These are phyloP conservation scores for Gnomoniopsis smithogilvyi DNA, from an alignment of 2,329 filamentous ascomycete species.

Conservation along the genomic window DNA sequence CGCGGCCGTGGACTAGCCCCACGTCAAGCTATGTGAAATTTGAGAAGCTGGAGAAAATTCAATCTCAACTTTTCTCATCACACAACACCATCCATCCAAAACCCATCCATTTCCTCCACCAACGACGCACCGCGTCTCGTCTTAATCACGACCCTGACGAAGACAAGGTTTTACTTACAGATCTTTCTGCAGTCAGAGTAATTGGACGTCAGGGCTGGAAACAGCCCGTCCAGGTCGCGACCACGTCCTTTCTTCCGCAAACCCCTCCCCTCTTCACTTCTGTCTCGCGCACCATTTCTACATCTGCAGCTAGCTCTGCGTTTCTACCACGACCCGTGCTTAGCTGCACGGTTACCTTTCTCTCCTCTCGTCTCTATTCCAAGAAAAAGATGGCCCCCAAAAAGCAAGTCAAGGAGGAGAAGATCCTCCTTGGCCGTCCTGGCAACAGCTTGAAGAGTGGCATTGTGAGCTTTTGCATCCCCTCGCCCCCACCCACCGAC, in stretches of 20 bases:
- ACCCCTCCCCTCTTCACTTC: constrained; percentile 49
- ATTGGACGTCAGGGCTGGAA: constrained; percentile 35
- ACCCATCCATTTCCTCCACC: not conserved
- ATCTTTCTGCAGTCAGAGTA: constrained; percentile 5
- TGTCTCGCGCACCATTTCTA: constrained; percentile 44
- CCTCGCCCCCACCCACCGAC: constrained; percentile 19
- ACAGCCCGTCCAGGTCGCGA: constrained; percentile 36
- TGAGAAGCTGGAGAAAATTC: too few species aligned
- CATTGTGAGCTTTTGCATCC: constrained; percentile 64
- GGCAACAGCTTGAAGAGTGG: constrained; percentile 99
- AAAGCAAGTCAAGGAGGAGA: constrained; percentile 88
- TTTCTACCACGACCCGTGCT: constrained; percentile 51
- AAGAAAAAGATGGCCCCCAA: constrained; percentile 87
- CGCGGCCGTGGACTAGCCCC: too few species aligned
- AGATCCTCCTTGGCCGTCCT: constrained; percentile 90
- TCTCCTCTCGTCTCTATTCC: constrained; percentile 54
- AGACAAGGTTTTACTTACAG: not conserved
- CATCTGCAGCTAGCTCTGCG: constrained; percentile 66
- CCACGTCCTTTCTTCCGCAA: constrained; percentile 40
- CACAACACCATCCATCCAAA: not conserved
- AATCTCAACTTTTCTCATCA: not conserved
- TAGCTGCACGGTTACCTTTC: constrained; percentile 45
- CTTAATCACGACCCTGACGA: not conserved
- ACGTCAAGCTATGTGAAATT: too few species aligned
- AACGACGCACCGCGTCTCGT: not conserved